Conservation (phyloP, 1,284 basidiomycete species). For the Psilocybe mexicana region DNA sequence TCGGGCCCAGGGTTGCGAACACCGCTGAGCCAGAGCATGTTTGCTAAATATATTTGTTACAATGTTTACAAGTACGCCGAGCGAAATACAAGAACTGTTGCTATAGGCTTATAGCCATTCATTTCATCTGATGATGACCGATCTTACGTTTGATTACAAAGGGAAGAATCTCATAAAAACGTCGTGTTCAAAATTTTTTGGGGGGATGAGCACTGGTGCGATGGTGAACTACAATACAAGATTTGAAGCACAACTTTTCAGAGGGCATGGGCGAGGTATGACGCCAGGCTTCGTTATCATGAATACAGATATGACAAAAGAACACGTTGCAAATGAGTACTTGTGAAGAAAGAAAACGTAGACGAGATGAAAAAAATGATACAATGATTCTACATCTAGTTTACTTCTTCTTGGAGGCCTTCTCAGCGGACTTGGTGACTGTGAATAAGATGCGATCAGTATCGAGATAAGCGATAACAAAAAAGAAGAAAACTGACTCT, state of each 20-base stretch:
- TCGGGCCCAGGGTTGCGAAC: conserved; percentile 62
- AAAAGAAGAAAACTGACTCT: conserved; percentile 55
- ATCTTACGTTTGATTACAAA: neutral
- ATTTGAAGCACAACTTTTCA: conserved; percentile 19
- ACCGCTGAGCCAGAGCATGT: conserved; percentile 68
- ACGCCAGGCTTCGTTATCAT: conserved; percentile 46
- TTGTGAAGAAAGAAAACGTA: conserved; percentile 43
- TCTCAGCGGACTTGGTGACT: conserved; percentile 96
- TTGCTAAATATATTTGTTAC: conserved; percentile 37
- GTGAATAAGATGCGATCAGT: conserved; percentile 25
- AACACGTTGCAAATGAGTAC: conserved; percentile 50
- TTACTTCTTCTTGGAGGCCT: conserved; percentile 96
- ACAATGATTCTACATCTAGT: conserved; percentile 71
- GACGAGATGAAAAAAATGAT: conserved; percentile 44
- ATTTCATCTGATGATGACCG: too few species aligned
- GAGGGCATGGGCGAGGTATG: conserved; percentile 24
- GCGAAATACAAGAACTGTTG: too few species aligned
- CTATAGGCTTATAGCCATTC: too few species aligned
- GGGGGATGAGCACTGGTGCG: neutral
- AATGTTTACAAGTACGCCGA: too few species aligned
- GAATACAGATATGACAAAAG: conserved; percentile 47
- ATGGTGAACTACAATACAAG: conserved; percentile 20
- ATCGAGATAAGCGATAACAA: conserved; percentile 5
- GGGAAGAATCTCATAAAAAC: neutral
- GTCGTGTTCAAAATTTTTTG: neutral